These are phyloP conservation scores for Wallacemonas sp. DNA, from an alignment of 208 protist genomes.

Conservation along the genomic window DNA sequence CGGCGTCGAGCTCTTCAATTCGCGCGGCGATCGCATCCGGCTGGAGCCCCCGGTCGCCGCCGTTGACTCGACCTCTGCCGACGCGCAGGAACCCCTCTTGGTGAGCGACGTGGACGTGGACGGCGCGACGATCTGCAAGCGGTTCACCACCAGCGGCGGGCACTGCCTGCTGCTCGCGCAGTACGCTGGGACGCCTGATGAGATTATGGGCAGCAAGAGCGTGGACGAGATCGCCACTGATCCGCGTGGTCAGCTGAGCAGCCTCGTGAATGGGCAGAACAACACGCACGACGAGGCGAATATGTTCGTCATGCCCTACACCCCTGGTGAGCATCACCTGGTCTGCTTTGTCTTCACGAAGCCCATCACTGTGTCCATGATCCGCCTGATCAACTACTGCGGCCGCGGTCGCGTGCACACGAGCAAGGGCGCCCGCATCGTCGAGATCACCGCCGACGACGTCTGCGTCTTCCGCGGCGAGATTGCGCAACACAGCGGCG, in stretches of 20 bases:
- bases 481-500: constrained; percentile 58
- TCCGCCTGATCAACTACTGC: constrained; percentile 91
- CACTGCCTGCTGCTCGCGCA: constrained; percentile 19
- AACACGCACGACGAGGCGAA: constrained; percentile 87
- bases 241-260: constrained; percentile 53
- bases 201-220: constrained; percentile 12
- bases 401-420: constrained; percentile 90
- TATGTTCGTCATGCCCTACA: constrained; percentile 88
- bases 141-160: not conserved
- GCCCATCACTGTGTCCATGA: constrained; percentile 65
- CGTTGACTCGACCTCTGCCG: not conserved
- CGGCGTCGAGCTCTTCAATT: constrained; percentile 91
- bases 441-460: constrained; percentile 85
- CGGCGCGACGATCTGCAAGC: not conserved
- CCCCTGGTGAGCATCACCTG: constrained; percentile 52
- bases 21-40: constrained; percentile 53
- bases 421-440: constrained; percentile 70
- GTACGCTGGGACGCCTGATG: constrained; percentile 32
- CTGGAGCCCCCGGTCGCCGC: constrained; percentile 22
- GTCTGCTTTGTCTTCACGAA: constrained; percentile 70
- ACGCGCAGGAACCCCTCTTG: not conserved
- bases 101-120: constrained; percentile 12
- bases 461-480: constrained; percentile 79
- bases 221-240: constrained; percentile 24
- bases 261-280: constrained; percentile 71